Evolutionary conservation across 2,329 filamentous ascomycete genomes (phyloP).

Genomic region (Colletotrichum godetiae): DNA sequence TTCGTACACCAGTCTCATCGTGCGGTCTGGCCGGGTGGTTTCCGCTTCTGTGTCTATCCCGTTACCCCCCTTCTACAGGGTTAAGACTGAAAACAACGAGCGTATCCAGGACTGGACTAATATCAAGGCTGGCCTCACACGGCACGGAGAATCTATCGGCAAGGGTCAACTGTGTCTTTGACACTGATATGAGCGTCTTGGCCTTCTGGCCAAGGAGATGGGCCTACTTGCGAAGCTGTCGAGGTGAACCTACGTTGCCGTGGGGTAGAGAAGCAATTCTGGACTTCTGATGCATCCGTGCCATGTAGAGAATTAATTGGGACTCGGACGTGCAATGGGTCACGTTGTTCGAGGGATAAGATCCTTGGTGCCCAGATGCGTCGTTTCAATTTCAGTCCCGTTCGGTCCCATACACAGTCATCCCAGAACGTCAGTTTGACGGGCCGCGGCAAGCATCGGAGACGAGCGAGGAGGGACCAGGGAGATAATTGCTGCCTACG

Average conservation of each 20-base stretch:
- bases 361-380: conserved; percentile 6
- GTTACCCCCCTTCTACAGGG: neutral
- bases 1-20: neutral
- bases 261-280: neutral
- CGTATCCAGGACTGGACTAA: neutral
- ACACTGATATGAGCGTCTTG: neutral
- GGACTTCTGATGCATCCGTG: neutral
- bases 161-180: neutral
- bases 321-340: conserved; percentile 23
- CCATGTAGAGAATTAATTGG: conserved; percentile 25
- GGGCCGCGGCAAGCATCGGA: conserved; percentile 3
- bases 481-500: neutral
- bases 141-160: neutral
- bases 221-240: neutral
- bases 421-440: neutral
- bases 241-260: neutral
- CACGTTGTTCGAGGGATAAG: conserved; percentile 6
- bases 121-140: neutral
- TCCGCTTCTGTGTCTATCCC: conserved; percentile 4
- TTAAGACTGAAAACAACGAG: neutral
- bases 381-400: conserved; percentile 30
- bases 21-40: conserved; percentile 3
- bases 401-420: neutral
- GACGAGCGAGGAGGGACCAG: neutral
- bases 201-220: neutral